Conservation (phyloP, 1,284 basidiomycete genomes). For the Leccinum fuscescens region DNA sequence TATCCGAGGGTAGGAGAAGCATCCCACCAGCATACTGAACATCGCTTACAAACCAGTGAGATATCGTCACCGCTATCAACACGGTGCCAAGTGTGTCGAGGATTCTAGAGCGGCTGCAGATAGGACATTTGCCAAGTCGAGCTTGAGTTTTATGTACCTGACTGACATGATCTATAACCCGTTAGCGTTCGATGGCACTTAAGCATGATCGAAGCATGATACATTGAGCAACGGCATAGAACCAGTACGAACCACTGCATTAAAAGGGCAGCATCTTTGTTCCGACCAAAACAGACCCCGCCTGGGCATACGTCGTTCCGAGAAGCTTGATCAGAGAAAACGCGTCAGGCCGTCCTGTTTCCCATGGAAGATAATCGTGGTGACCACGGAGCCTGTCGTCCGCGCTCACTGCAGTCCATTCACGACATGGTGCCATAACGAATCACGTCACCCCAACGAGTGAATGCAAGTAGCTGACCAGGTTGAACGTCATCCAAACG, state of each 20-base stretch:
- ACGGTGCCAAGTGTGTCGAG: not conserved
- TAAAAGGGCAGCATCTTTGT: not conserved
- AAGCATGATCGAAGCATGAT: not conserved
- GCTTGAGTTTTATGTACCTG: not conserved
- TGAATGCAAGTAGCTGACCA: not conserved
- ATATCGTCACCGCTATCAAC: conserved; percentile 1
- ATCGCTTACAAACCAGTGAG: too few species aligned
- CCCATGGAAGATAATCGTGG: not conserved
- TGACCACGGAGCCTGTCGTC: not conserved
- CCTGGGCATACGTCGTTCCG: conserved; percentile 4
- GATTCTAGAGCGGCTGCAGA: too few species aligned
- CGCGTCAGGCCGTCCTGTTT: not conserved
- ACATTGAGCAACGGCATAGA: not conserved
- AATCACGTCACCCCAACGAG: conserved; percentile 3
- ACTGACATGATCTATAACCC: not conserved
- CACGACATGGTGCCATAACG: not conserved
- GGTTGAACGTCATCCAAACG: not conserved
- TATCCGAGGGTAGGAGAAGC: not conserved
- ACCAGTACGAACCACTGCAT: not conserved
- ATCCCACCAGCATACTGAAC: not conserved
- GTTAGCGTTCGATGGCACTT: not conserved
- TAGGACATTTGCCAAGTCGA: not conserved
- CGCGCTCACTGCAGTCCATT: not conserved
- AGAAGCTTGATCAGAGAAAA: conserved; percentile 3
- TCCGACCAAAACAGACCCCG: conserved; percentile 7